A percentile compares a stretch with the other conserved stretches of the same genome.
These are phyloP conservation scores for Trametes cinnabarina DNA, from an alignment of 768 basidiomycete genomes.

Conservation along the genomic window DNA sequence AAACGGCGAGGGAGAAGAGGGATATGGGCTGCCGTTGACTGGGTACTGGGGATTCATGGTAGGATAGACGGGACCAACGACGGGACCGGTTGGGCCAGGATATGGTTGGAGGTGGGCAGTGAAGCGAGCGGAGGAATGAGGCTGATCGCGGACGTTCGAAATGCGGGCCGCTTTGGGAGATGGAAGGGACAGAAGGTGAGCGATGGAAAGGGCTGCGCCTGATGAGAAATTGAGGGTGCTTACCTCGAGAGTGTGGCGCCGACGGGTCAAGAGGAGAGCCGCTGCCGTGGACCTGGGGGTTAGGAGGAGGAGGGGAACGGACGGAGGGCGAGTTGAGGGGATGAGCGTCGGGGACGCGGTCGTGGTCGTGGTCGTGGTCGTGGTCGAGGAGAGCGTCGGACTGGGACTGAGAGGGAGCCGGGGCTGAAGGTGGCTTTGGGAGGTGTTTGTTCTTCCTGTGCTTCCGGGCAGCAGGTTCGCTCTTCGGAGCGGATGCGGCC, in stretches of 20 bases:
- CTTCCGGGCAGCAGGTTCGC: conserved; percentile 11
- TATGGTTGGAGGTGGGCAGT: conserved; percentile 49
- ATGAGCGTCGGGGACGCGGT: not conserved
- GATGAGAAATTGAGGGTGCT: conserved; percentile 14
- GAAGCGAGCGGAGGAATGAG: conserved; percentile 35
- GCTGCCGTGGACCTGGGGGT: not conserved
- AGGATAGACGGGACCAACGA: conserved; percentile 20
- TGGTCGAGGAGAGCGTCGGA: not conserved
- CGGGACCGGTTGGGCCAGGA: conserved; percentile 37
- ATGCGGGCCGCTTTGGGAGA: conserved; percentile 29
- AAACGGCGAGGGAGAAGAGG: conserved; percentile 38
- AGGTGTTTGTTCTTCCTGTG: not conserved
- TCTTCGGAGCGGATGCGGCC: conserved; percentile 13
- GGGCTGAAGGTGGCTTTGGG: not conserved
- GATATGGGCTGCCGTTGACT: conserved; percentile 52
- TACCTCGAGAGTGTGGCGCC: conserved; percentile 13
- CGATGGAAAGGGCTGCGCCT: not conserved
- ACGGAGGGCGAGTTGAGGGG: conserved; percentile 8
- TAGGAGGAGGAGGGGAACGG: not conserved
- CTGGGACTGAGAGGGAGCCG: not conserved
- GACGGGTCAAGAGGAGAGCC: conserved; percentile 8
- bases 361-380: conserved; percentile 2
- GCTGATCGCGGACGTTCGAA: conserved; percentile 34
- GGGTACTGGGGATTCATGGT: conserved; percentile 72
- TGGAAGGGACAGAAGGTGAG: conserved; percentile 11